These are phyloP conservation scores for Paradendryphiella salina DNA, from an alignment of 2,329 filamentous ascomycete species.

Conservation along the genomic window DNA sequence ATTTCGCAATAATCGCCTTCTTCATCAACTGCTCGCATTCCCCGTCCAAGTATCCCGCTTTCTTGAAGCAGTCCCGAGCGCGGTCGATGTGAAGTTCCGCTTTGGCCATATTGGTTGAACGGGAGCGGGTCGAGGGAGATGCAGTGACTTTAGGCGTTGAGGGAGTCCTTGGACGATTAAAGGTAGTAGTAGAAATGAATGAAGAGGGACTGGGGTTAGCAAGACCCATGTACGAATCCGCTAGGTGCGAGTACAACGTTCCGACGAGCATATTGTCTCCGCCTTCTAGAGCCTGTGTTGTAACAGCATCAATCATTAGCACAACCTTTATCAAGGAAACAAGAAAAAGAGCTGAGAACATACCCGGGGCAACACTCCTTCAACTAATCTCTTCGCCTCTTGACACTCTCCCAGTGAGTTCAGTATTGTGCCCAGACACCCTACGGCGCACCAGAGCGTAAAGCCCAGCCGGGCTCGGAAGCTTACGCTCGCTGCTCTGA, in stretches of 20 bases:
- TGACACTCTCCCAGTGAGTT: constrained; percentile 71
- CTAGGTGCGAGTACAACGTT: constrained; percentile 69
- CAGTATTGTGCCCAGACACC: constrained; percentile 68
- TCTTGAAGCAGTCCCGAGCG: constrained; percentile 58
- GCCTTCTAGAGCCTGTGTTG: constrained; percentile 62
- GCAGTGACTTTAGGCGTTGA: constrained; percentile 1
- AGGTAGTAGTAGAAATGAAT: background rate
- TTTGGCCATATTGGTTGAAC: constrained; percentile 31
- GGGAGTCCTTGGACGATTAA: background rate
- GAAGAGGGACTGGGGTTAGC: constrained; percentile 57
- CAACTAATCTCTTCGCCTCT: constrained; percentile 66
- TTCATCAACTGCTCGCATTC: constrained; percentile 81
- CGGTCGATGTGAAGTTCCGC: constrained; percentile 44
- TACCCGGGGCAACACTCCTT: constrained; percentile 72
- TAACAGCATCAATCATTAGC: background rate
- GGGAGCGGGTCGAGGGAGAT: constrained; percentile 16
- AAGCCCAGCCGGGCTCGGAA: constrained; percentile 70
- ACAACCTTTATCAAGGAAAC: too few relatives aligned
- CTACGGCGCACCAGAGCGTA: constrained; percentile 72
- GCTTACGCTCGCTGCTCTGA: constrained; percentile 74
- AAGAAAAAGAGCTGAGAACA: constrained; percentile 12
- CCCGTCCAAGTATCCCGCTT: constrained; percentile 67
- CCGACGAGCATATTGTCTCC: constrained; percentile 66
- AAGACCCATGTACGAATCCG: constrained; percentile 77
- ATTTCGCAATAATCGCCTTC: constrained; percentile 75